phyloP scores from a whole-genome alignment of 495 filamentous ascomycete genomes.

The Usnea hakonensis region DNA sequence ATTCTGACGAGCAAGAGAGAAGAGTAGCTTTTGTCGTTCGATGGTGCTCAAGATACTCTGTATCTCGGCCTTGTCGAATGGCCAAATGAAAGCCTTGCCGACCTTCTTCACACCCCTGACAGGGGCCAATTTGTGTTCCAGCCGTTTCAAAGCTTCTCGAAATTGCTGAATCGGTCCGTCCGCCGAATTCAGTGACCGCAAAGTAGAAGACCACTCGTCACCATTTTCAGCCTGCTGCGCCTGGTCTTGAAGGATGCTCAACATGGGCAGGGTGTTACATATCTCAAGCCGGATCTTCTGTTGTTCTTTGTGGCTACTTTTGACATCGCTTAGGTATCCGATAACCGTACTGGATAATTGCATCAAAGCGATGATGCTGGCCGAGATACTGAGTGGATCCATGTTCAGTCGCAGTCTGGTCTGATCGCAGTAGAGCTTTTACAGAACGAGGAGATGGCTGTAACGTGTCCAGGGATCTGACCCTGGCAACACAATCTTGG shows the following conservation, averaged over 20 bases:
- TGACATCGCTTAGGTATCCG: not conserved
- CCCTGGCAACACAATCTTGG: no score
- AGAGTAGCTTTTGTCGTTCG: constrained; percentile 15
- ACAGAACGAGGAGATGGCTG: no score
- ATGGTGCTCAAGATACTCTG: not conserved
- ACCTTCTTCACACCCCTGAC: not conserved
- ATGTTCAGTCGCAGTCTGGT: not conserved
- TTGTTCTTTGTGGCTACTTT: not conserved
- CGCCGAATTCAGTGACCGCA: not conserved
- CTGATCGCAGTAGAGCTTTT: no score
- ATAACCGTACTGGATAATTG: not conserved
- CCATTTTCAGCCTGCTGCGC: not conserved
- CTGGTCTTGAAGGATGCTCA: not conserved
- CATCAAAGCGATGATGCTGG: constrained; percentile 1
- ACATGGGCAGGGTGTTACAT: not conserved
- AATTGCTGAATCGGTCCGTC: constrained; percentile 10
- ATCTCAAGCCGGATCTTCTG: constrained; percentile 1
- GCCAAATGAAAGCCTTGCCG: constrained; percentile 6
- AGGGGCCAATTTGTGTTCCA: constrained; percentile 1
- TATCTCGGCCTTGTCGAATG: constrained; percentile 15
- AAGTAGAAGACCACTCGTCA: not conserved
- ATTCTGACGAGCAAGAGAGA: constrained; percentile 12
- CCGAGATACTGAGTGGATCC: constrained; percentile 9
- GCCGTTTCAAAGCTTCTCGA: not conserved
- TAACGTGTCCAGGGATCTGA: no score